Evolutionary conservation across 2,329 filamentous ascomycete genomes (phyloP), one percentile per base, ranked within the genome.

Genomic region (Microdochium nivale): DNA sequence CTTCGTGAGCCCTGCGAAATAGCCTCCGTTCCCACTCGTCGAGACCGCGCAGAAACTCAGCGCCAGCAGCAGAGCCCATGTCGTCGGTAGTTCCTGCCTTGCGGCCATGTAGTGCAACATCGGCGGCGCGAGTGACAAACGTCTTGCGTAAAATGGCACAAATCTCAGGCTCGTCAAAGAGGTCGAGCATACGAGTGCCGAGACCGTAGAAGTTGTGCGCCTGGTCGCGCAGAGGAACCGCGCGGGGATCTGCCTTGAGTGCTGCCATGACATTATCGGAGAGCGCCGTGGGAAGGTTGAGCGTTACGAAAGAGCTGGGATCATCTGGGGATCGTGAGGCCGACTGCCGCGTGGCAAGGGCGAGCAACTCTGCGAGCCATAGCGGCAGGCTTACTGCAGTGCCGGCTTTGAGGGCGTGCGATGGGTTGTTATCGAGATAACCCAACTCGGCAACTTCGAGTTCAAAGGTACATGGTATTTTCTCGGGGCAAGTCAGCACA

Each of bases 391-490:
- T 81, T 47, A 97, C 77, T 44, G 85, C 83, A 1, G 90, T 92
- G 54, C 88, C 88, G 51, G 84, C 71, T 67, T 92, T 94, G 61
- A 97, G 84, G 65, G 87, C 70, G 30, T 77, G 71, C 2, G 70
- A 66, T 24, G 87, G 79, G 63, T 89, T 92, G 62, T 90, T 90
- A 70, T 95, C 90, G 54, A 99, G 79, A 67, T 95, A 90, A 59
- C 91, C 91, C 47, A 97, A 81, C 52, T 88, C 84, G 21, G 90
- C 87, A 30, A 96, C 85, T 54, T 92, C 87, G 63, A 96, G 81
- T 64, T 96, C 88, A 71, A 97, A 96, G 49, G 88, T 95, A 74
- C 91, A 96, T 40, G 94, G 92, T 30, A 96, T 82, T 87, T 96
- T 97, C 84, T 96, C 25, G n/a, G 48, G 25, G 16, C 46, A 13